These are phyloP conservation scores for Claviceps sorghi DNA, from an alignment of 2,329 filamentous ascomycete species.

Conservation along the genomic window DNA sequence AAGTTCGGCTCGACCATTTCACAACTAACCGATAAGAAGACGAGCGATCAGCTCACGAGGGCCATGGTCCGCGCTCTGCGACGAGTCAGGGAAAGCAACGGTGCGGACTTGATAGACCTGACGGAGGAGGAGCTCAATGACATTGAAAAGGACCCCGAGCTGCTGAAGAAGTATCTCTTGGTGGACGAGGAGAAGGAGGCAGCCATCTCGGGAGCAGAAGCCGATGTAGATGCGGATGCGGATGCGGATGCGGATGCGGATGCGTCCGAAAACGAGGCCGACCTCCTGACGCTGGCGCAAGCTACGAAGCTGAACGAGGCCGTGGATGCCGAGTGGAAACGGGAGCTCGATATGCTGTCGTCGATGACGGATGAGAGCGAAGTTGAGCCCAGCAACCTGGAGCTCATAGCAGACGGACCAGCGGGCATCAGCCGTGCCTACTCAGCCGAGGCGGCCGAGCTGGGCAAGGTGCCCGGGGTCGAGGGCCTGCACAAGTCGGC, in stretches of 20 bases:
- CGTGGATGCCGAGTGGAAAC: conserved; percentile 21
- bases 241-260: conserved; percentile 8
- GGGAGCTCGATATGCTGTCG: conserved; percentile 23
- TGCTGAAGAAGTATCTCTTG: conserved; percentile 23
- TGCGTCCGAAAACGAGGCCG: conserved; percentile 6
- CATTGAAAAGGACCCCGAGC: conserved; percentile 24
- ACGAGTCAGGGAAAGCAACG: conserved; percentile 26
- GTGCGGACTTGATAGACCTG: conserved; percentile 32
- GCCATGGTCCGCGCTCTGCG: conserved; percentile 28
- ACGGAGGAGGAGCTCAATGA: conserved; percentile 32
- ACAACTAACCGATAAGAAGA: conserved; percentile 26
- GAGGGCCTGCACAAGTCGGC: conserved; percentile 33
- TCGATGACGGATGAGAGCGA: conserved; percentile 16
- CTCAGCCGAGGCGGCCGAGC: conserved; percentile 31
- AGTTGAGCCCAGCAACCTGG: conserved; percentile 20
- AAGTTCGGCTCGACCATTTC: conserved; percentile 39
- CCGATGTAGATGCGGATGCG: too few species aligned
- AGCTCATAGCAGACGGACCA: conserved; percentile 24
- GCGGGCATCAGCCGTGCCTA: conserved; percentile 20
- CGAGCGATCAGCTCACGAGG: conserved; percentile 26
- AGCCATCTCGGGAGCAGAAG: conserved; percentile 1
- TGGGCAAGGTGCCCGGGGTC: conserved; percentile 40
- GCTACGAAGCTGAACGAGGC: conserved; percentile 24
- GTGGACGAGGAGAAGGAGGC: conserved; percentile 15
- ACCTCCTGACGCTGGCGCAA: conserved; percentile 20